Percentiles rank a stretch among this genome's conserved stretches.
These are phyloP conservation scores for Colletotrichum sojae DNA, from an alignment of 2,329 filamentous ascomycete species.

Conservation along the genomic window DNA sequence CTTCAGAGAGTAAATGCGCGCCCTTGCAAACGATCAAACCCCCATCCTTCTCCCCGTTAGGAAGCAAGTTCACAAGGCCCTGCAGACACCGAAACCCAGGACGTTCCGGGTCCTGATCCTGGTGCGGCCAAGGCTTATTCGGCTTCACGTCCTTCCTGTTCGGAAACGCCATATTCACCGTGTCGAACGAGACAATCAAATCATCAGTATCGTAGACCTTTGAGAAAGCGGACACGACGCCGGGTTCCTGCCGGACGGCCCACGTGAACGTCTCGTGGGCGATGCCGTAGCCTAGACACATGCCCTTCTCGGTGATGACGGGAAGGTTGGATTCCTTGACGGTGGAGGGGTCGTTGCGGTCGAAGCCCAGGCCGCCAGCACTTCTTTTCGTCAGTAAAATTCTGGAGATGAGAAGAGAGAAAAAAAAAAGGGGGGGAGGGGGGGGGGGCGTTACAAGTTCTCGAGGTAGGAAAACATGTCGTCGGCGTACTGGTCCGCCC, in stretches of 20 bases:
- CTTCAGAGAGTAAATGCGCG: constrained; percentile 46
- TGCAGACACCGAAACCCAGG: constrained; percentile 66
- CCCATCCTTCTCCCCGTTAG: constrained; percentile 52
- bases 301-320: constrained; percentile 63
- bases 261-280: constrained; percentile 65
- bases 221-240: constrained; percentile 61
- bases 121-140: constrained; percentile 62
- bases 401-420: too few relatives aligned
- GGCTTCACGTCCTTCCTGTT: constrained; percentile 53
- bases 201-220: constrained; percentile 61
- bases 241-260: constrained; percentile 62
- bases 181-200: constrained; percentile 64
- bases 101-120: constrained; percentile 57
- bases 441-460: constrained; percentile 40
- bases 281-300: constrained; percentile 61
- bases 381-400: neutral
- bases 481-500: constrained; percentile 47
- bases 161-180: constrained; percentile 60
- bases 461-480: constrained; percentile 44
- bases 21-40: constrained; percentile 52
- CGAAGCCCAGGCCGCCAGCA: constrained; percentile 38
- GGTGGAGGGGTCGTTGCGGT: constrained; percentile 51
- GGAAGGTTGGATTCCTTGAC: constrained; percentile 55
- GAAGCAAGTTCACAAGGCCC: constrained; percentile 62
- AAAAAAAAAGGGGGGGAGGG: too few relatives aligned